phyloP scores from a whole-genome alignment of 2,329 filamentous ascomycete genomes.

The Colletotrichum somersetense region DNA sequence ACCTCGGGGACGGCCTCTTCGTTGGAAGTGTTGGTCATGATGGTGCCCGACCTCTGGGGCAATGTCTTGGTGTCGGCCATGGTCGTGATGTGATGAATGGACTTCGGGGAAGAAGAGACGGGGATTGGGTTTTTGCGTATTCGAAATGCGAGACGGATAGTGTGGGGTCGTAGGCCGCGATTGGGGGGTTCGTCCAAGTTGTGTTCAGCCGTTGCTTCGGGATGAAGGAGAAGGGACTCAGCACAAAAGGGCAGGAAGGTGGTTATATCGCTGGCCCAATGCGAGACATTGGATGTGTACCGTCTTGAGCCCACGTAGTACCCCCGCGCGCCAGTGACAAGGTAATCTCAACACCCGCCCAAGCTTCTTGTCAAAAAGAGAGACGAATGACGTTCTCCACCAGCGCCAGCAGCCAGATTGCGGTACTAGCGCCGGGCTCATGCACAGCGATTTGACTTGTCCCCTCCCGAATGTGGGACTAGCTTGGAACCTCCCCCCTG shows the following conservation, averaged over 20 bases:
- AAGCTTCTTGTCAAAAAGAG: constrained; percentile 34
- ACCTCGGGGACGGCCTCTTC: constrained; percentile 71
- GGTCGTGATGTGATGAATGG: constrained; percentile 46
- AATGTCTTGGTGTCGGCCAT: constrained; percentile 52
- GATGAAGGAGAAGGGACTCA: not conserved
- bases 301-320: not conserved
- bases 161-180: not conserved
- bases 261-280: constrained; percentile 31
- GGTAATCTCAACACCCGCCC: constrained; percentile 34
- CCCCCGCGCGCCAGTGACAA: constrained; percentile 36
- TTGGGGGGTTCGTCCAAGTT: not conserved
- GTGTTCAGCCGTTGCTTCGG: not conserved
- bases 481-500: constrained; percentile 23
- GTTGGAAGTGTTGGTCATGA: constrained; percentile 45
- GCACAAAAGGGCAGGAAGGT: not conserved
- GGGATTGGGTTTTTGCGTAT: not conserved
- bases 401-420: constrained; percentile 19
- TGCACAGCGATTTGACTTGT: constrained; percentile 20
- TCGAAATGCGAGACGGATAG: not conserved
- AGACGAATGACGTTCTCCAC: constrained; percentile 41
- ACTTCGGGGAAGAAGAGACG: not conserved
- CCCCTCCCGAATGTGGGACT: constrained; percentile 27
- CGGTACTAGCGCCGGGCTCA: constrained; percentile 31
- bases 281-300: constrained; percentile 11
- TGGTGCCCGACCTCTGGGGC: constrained; percentile 62